Conservation (phyloP, 306 rosid species). For the Crotalaria pallida region DNA sequence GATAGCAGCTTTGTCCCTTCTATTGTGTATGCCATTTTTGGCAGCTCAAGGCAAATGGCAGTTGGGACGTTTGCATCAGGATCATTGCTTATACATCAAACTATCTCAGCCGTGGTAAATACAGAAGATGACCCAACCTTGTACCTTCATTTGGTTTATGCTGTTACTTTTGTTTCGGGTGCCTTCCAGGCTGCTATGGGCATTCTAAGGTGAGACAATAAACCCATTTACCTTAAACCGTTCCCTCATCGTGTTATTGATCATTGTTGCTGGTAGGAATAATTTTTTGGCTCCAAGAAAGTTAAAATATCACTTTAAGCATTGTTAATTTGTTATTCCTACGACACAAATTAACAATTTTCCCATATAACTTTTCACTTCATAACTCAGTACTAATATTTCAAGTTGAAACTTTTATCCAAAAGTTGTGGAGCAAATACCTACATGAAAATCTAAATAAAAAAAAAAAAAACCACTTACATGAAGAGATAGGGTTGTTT, state of each 20-base stretch:
- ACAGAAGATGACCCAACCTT: slow-evolving; percentile 31
- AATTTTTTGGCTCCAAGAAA: no score
- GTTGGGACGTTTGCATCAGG: slow-evolving; percentile 85
- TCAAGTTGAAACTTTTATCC: no score
- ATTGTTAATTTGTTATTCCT: no score
- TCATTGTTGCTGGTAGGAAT: not conserved
- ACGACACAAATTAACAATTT: no score
- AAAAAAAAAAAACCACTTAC: no score
- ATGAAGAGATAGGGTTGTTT: no score
- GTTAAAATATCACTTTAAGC: no score
- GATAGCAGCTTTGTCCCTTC: slow-evolving; percentile 89
- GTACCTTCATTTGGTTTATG: slow-evolving; percentile 59
- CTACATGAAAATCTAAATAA: no score
- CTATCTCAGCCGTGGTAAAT: slow-evolving; percentile 30
- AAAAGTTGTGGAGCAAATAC: no score
- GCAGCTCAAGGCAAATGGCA: slow-evolving; percentile 79
- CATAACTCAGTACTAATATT: no score
- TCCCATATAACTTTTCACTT: no score
- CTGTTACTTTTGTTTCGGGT: slow-evolving; percentile 65
- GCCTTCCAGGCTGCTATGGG: slow-evolving; percentile 55
- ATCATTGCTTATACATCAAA: slow-evolving; percentile 51
- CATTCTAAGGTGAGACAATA: slow-evolving; percentile 43
- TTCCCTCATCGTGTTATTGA: not conserved
- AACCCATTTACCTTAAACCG: not conserved
- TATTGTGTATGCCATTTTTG: slow-evolving; percentile 60